Base-by-base conservation (phyloP, 257 asterid species). In the Primulina huaijiensis region DNA sequence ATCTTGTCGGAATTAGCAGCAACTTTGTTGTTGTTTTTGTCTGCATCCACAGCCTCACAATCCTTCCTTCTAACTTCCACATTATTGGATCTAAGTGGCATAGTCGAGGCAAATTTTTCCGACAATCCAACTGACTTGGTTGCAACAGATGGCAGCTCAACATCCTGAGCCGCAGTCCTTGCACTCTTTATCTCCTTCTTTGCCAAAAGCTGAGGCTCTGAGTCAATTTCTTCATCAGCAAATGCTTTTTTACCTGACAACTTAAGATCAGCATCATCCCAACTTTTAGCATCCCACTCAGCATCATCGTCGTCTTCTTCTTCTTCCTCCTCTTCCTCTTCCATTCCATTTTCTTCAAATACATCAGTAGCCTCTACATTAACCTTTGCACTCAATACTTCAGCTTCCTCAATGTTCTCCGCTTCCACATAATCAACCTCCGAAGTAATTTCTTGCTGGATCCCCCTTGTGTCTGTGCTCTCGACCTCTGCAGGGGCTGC, bases 261-360 rank as follows among this genome's bases (percentile, higher is more conserved):
- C 72, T 87, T 94, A 64, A 94, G 77, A 82, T 94, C 96, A 58
- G 92, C 95, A 31, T 83, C 84, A 76, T 94, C 97, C 99, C 99
- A 94, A 78, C 96, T 89, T 84, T 86, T 94, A 52, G 92, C 95
- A 89, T 94, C 97, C 99, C 99, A 94, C 60, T 89, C 97, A 62
- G 85, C 95, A 50, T 89, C 92, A 57, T 92, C 95, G 4, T 79
- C 94, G 21, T 80, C 76, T 7, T 76, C 76, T 17, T 50, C 56
- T 50, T 50, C 33, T 30, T 2, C 3, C 3, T 30, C 57, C 25
- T 81, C 84, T 40, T 79, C 90, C 4, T 84, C 90, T 67, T 85
- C 82, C 73, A 73, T 69, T 80, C 79, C 91, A 77, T 82, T 87
- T 78, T 86, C 95, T 72, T 78, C 86, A 72, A 70, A 61, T 62